Evolutionary conservation across 805 yeast species (phyloP).

Genomic region (Scheffersomyces amazonensis): DNA sequence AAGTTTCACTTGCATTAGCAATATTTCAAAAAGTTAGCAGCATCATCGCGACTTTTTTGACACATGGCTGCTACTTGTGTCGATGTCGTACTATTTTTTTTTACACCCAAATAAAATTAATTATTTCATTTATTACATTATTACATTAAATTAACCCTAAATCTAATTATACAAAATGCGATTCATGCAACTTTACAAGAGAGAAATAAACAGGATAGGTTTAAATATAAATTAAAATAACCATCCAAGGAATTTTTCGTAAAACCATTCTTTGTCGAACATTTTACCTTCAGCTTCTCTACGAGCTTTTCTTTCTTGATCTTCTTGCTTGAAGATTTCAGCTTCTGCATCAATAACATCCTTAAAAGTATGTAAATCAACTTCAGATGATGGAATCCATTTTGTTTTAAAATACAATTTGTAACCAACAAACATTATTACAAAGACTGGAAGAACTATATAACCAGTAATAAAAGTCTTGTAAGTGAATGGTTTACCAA

Average conservation of each 20-base stretch:
- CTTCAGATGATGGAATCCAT: constrained; percentile 50
- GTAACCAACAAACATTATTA: constrained; percentile 55
- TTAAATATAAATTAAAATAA: constrained; percentile 31
- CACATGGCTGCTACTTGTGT: too few species aligned
- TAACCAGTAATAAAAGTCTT: constrained; percentile 74
- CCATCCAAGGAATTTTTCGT: constrained; percentile 48
- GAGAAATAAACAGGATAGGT: too few species aligned
- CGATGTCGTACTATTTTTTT: too few species aligned
- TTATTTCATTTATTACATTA: too few species aligned
- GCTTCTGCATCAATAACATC: constrained; percentile 56
- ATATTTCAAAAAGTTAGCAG: too few species aligned
- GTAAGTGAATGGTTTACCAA: constrained; percentile 54
- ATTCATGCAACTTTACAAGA: too few species aligned
- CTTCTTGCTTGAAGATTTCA: constrained; percentile 32
- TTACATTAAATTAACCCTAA: too few species aligned
- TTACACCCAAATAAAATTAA: too few species aligned
- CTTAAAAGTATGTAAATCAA: constrained; percentile 57
- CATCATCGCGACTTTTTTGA: too few species aligned
- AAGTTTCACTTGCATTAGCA: too few species aligned
- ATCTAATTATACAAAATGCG: too few species aligned
- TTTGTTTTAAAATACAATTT: constrained; percentile 54
- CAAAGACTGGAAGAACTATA: constrained; percentile 67
- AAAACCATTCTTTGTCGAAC: constrained; percentile 44
- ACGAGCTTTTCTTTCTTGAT: constrained; percentile 29
- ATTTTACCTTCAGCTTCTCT: constrained; percentile 43